A percentile compares a stretch with the other conserved stretches of the same genome.
These are phyloP conservation scores for Ceratorhiza oryzae-sativae DNA, from an alignment of 1,284 basidiomycete genomes.

Conservation along the genomic window DNA sequence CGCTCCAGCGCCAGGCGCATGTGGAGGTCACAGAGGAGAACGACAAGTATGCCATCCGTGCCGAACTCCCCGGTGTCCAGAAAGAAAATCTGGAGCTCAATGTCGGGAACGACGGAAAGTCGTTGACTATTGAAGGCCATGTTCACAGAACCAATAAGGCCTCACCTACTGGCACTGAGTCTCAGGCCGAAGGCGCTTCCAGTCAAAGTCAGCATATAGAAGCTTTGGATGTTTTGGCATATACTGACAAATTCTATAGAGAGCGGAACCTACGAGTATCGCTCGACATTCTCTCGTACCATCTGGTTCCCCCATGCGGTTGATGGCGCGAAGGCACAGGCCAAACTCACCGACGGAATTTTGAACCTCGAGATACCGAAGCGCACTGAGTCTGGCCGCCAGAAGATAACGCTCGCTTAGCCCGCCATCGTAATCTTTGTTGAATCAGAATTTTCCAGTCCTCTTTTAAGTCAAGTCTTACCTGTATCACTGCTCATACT, in stretches of 20 bases:
- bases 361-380: conserved; percentile 38
- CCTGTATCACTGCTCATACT: too few species aligned
- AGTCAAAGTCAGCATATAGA: not conserved
- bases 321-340: conserved; percentile 29
- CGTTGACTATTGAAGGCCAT: conserved; percentile 41
- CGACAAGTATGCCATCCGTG: conserved; percentile 41
- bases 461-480: too few species aligned
- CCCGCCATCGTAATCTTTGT: too few species aligned
- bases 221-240: not conserved
- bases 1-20: conserved; percentile 31
- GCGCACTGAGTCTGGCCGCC: conserved; percentile 26
- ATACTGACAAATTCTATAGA: not conserved
- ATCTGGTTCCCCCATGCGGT: conserved; percentile 38
- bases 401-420: conserved; percentile 29
- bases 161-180: not conserved
- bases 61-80: conserved; percentile 42
- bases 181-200: not conserved
- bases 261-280: conserved; percentile 9
- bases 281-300: conserved; percentile 34
- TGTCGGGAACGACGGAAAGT: conserved; percentile 41
- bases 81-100: conserved; percentile 43
- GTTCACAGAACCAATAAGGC: conserved; percentile 20
- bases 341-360: conserved; percentile 36
- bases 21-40: conserved; percentile 40
- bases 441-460: too few species aligned